Evolutionary conservation across 768 basidiomycete genomes (phyloP), one percentile per base, ranked within the genome.

Genomic region (Piloderma croceum): DNA sequence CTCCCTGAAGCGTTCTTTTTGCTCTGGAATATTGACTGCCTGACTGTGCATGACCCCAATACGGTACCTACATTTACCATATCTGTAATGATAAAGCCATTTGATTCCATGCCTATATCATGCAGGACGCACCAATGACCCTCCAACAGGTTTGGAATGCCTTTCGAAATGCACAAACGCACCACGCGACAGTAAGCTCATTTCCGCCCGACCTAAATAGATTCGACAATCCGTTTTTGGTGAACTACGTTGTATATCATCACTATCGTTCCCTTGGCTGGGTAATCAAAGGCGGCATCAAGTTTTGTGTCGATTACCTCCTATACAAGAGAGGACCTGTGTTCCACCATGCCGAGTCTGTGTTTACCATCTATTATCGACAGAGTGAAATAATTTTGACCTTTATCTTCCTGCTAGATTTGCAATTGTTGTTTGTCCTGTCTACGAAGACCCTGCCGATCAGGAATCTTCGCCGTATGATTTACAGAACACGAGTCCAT

Each of bases 261-360:
- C 92, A 98, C 61, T 98, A 87, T 56, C 79, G 94, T 12, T 91
- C 92, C 4, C 73, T 98, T 6, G 96, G 96, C 19, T 99, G 94
- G 96, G 89, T 97, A 15, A 82, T 96, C 47, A 90, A 92, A 61
- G 79, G 81, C 21, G 96, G 96, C 1, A 81, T 96, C 69, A 99
- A 99, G 61, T 99, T 99, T 62, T 97, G 93, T 52, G 86, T 85
- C 27, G 96, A 99, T 54, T 92, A 86, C 64, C 74, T 99, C 7
- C 64, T 98, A 20, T 99, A 99, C 61, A 92, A 90, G 51, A 77
- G 88, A 10, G 96, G 96, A 0, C 92, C 94, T 3, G 89, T 94
- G 1, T 98, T 98, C 60, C 69, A 82, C 4, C 96, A 99, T 60
- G 93, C 96, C 7, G 93, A 97, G 91, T 97, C 57, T 52, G 87